A percentile compares a stretch with the other conserved stretches of the same genome.
These are phyloP conservation scores for Zymoseptoria tritici DNA, from an alignment of 2,329 filamentous ascomycete species.

Conservation along the genomic window DNA sequence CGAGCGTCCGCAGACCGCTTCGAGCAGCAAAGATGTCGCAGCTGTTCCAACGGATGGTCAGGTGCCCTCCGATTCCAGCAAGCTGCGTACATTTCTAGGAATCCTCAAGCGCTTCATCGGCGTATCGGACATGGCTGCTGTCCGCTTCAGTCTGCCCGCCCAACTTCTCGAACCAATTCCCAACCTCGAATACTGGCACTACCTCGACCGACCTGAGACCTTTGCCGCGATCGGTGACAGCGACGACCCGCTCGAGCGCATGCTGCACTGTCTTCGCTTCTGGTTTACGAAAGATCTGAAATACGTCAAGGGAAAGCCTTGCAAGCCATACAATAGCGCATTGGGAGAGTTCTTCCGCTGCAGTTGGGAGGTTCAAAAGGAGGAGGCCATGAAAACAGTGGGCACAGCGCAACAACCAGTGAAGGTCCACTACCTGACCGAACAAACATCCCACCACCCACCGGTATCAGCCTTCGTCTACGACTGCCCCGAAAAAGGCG, in stretches of 20 bases:
- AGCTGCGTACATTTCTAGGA: slow-evolving; percentile 78
- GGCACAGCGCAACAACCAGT: slow-evolving; percentile 43
- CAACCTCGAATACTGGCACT: slow-evolving; percentile 99
- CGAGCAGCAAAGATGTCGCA: slow-evolving; percentile 2
- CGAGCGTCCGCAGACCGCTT: background rate
- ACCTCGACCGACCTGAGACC: slow-evolving; percentile 87
- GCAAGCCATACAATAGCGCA: slow-evolving; percentile 97
- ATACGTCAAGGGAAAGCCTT: slow-evolving; percentile 96
- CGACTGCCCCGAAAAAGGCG: slow-evolving; percentile 82
- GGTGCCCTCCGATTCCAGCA: slow-evolving; percentile 69
- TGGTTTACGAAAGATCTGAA: slow-evolving; percentile 99
- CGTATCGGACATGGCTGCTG: slow-evolving; percentile 87
- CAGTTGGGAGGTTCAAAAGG: slow-evolving; percentile 88
- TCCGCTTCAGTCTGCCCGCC: slow-evolving; percentile 91
- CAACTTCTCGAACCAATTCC: slow-evolving; percentile 93
- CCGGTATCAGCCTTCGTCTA: slow-evolving; percentile 95
- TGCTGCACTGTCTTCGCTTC: slow-evolving; percentile 89
- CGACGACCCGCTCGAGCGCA: slow-evolving; percentile 82
- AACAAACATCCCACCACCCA: slow-evolving; percentile 96
- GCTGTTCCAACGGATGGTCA: slow-evolving; percentile 30
- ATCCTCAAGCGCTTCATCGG: slow-evolving; percentile 93
- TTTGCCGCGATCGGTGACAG: slow-evolving; percentile 82
- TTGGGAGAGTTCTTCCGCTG: slow-evolving; percentile 97
- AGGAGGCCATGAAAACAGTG: slow-evolving; percentile 47
- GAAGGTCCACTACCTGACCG: slow-evolving; percentile 86